Evolutionary conservation across 768 basidiomycete genomes (phyloP).

Genomic region (Lentinus brumalis): DNA sequence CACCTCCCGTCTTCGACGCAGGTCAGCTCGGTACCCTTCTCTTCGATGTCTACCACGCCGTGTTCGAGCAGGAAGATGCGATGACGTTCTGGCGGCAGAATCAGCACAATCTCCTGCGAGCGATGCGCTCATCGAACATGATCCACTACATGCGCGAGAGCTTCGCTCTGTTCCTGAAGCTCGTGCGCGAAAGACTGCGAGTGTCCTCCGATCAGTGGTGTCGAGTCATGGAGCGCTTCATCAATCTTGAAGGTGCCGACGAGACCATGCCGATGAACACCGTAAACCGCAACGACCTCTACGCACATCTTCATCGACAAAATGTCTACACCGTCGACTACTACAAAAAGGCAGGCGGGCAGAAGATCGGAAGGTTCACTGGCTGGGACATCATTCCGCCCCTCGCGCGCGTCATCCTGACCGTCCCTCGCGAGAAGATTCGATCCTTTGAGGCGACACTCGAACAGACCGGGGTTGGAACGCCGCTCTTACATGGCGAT

Average conservation of each 20-base stretch:
- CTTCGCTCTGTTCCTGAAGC: slow-evolving; percentile 47
- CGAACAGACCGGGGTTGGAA: slow-evolving; percentile 18
- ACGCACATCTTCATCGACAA: slow-evolving; percentile 43
- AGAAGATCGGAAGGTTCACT: slow-evolving; percentile 11
- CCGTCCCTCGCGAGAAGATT: slow-evolving; percentile 36
- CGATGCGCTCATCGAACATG: slow-evolving; percentile 25
- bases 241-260: slow-evolving; percentile 30
- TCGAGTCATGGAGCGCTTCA: slow-evolving; percentile 38
- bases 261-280: slow-evolving; percentile 28
- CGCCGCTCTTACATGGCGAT: slow-evolving; percentile 31
- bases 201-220: slow-evolving; percentile 42
- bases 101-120: slow-evolving; percentile 4
- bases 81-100: slow-evolving; percentile 7
- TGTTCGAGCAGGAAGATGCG: slow-evolving; percentile 46
- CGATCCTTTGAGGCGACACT: slow-evolving; percentile 31
- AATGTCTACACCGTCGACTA: slow-evolving; percentile 37
- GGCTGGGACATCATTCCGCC: slow-evolving; percentile 36
- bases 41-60: slow-evolving; percentile 43
- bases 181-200: slow-evolving; percentile 39
- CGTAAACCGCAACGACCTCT: slow-evolving; percentile 50
- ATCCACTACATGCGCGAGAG: slow-evolving; percentile 51
- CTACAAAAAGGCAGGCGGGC: slow-evolving; percentile 11
- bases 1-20: slow-evolving; percentile 30
- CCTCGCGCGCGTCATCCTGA: slow-evolving; percentile 39
- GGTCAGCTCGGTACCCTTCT: slow-evolving; percentile 40